Evolutionary conservation across 257 asterid genomes (phyloP), one percentile per base, ranked within the genome.

Genomic region (Ocimum tenuiflorum): DNA sequence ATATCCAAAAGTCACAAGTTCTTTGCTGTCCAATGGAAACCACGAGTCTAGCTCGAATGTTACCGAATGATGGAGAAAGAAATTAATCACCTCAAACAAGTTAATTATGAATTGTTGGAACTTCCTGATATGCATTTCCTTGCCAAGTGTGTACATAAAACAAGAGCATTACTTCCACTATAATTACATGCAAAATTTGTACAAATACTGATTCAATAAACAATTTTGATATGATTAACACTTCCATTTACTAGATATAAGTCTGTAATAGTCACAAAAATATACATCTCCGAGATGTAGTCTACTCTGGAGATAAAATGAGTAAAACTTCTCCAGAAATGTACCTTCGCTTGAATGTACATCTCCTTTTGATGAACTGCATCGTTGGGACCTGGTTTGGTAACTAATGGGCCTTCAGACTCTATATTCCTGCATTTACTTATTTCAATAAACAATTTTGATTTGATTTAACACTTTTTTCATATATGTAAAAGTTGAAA

Each of bases 271-370:
- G 29, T 51, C 52, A 48, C 8, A 14, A 48, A 27, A 35, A 17
- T 5, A 33, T n/a, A 18, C 23, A 35, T 12, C 8, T 35, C 51
- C 17, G 49, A 29, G 63, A 73, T 50, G 56, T 47, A 69, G 58
- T 7, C 4, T 35, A 39, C 52, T 35, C 46, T 39, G 60, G 47
- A 78, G 51, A 54, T 19, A 49, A 54, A 50, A 69, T 6, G n/a
- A 60, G 48, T 62, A 1, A 39, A 39, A 65, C 23, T 62, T 58
- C 20, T 20, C 51, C 46, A 27, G 48, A 78, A 35, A 24, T 55
- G 63, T 83, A 88, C 99, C 99, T 92, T 92, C 54, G 96, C 91
- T 78, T 87, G 90, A 80, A 92, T 78, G 70, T 74, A 89, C 80
- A 78, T 80, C 85, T 92, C 97, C 82, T 88, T 92, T 55, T 64